Evolutionary conservation across 208 protist species (phyloP).

Genomic region (Acanthamoeba royreba): DNA sequence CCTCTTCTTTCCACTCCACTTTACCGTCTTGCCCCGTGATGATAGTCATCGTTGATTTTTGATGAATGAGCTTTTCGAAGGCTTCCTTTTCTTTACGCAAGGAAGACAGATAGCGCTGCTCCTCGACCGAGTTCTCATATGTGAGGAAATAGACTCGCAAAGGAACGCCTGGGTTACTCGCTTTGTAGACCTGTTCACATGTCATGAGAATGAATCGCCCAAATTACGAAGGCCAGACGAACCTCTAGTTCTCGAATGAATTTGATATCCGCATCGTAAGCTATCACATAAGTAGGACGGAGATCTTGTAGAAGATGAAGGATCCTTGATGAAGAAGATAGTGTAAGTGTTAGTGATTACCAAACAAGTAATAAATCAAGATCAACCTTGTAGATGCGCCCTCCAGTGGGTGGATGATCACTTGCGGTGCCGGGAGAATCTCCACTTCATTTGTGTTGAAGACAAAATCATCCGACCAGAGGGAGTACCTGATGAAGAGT

Average conservation of each 20-base stretch:
- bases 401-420: not conserved
- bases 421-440: not conserved
- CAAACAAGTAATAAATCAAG: not conserved
- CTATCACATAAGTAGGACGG: slow-evolving; percentile 69
- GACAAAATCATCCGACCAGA: not conserved
- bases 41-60: slow-evolving; percentile 57
- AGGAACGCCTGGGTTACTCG: slow-evolving; percentile 53
- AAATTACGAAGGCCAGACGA: not conserved
- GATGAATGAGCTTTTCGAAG: slow-evolving; percentile 77
- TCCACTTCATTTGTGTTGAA: not conserved
- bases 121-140: slow-evolving; percentile 72
- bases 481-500: not conserved
- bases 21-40: slow-evolving; percentile 49
- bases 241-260: slow-evolving; percentile 70
- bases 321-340: not conserved
- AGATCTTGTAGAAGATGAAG: not conserved
- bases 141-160: slow-evolving; percentile 73
- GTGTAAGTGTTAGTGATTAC: not conserved
- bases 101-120: slow-evolving; percentile 65
- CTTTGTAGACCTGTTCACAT: slow-evolving; percentile 61
- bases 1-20: not conserved
- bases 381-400: not conserved
- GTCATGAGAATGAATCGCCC: not conserved
- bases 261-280: slow-evolving; percentile 74
- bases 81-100: slow-evolving; percentile 70